phyloP scores from a whole-genome alignment of 257 asterid genomes.

The Lycium ferocissimum region DNA sequence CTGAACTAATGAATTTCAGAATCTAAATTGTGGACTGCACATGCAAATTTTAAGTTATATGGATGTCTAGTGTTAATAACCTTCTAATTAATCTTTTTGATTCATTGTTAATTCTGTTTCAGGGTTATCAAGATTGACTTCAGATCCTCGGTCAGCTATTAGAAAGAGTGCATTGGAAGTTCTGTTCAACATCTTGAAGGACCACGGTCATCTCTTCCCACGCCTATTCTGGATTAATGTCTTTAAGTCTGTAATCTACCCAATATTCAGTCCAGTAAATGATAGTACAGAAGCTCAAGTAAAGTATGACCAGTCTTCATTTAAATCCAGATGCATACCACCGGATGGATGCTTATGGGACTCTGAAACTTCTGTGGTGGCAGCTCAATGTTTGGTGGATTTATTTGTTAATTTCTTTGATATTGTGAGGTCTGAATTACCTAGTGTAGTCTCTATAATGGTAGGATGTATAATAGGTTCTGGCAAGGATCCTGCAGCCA shows the following conservation, averaged over 20 bases:
- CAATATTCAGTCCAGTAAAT: constrained; percentile 64
- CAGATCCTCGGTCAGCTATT: constrained; percentile 95
- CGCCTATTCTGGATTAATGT: constrained; percentile 72
- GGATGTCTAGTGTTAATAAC: not conserved
- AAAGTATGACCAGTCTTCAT: constrained; percentile 48
- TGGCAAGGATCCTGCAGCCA: constrained; percentile 78
- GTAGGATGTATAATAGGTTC: constrained; percentile 66
- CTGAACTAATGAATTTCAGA: constrained; percentile 17
- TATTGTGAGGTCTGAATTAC: constrained; percentile 69
- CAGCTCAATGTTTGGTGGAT: constrained; percentile 76
- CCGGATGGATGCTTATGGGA: constrained; percentile 77
- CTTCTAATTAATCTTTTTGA: constrained; percentile 9
- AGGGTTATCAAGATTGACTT: constrained; percentile 91
- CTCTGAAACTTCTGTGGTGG: constrained; percentile 75
- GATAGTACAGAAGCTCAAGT: constrained; percentile 57
- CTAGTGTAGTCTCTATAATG: constrained; percentile 69
- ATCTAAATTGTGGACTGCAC: constrained; percentile 7
- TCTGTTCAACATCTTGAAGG: constrained; percentile 92
- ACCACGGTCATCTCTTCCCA: constrained; percentile 92
- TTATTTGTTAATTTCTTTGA: constrained; percentile 71
- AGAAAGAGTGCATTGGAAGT: constrained; percentile 92
- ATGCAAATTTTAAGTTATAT: not conserved
- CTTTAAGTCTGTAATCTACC: constrained; percentile 72
- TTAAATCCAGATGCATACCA: constrained; percentile 48
- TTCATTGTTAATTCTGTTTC: constrained; percentile 41